Evolutionary conservation across 495 filamentous ascomycete species (phyloP), one percentile per base, ranked within the genome.

Genomic region (Penicillium diatomitis): DNA sequence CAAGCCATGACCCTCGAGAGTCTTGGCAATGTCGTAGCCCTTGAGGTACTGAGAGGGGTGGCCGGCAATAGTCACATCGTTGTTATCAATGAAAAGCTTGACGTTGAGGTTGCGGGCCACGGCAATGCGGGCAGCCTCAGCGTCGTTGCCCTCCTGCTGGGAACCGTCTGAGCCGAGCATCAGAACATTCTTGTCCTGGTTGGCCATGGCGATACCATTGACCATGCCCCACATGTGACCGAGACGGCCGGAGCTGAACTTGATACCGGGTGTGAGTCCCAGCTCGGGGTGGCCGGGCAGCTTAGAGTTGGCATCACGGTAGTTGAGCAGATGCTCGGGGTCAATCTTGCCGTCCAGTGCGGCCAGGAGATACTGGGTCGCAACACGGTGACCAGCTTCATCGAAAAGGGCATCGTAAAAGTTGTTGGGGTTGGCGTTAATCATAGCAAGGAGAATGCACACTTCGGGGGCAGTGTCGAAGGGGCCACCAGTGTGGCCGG

Each of bases 201-300:
- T 61, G 34, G 63, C 63, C 67, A 70, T 67, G 8, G 65, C 51
- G 9, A 70, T 62, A 34, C 67, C 67, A 38, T 70, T 70, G 32
- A 65, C 65, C 63, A 70, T 62, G 7, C 52, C 61, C 67, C 67
- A 70, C 67, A 70, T 70, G 49, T 70, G 67, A 11, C 67, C 67
- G 0, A 70, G 61, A 29, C 67, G 65, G 34, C 67, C 67, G 34
- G 65, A 68, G 46, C 65, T 68, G 47, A 68, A 70, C 52, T 70
- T 70, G 10, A 70, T 37, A 9, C 67, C 67, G 0, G 67, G 67
- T 0, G 67, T 70, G 3, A 70, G 52, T 9, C 67, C 67, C 3
- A 70, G 60, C 50, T 70, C 67, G 3, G 67, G 67, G 52, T 70
- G 67, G 29, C 67, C 67, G 31, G 67, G 67, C 6, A 70, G 63